These are phyloP conservation scores for Chytridiales sp. DNA, from an alignment of 371 early-diverging fungal species.

Conservation along the genomic window DNA sequence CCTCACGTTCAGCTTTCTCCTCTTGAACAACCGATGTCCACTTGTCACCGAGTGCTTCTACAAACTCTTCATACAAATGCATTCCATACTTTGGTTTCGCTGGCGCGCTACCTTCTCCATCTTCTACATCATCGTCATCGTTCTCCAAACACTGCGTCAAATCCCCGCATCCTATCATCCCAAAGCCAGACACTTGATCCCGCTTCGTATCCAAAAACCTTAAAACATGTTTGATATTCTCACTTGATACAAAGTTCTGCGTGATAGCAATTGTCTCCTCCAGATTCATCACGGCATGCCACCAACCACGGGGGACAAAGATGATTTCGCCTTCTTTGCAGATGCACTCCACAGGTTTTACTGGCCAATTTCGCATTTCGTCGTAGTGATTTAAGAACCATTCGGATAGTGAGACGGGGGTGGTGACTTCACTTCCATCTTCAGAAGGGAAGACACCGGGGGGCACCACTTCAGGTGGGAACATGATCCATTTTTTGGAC, in stretches of 20 bases:
- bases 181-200: constrained; percentile 59
- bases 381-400: constrained; percentile 54
- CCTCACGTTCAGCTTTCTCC: no score
- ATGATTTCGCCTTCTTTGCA: constrained; percentile 65
- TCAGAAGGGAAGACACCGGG: constrained; percentile 67
- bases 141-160: no score
- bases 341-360: constrained; percentile 55
- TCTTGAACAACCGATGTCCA: no score
- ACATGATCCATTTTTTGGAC: constrained; percentile 53
- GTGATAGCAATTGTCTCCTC: constrained; percentile 65
- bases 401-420: constrained; percentile 66
- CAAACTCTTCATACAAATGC: no score
- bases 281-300: constrained; percentile 71
- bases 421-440: constrained; percentile 67
- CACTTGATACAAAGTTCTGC: constrained; percentile 64
- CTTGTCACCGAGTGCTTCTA: no score
- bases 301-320: constrained; percentile 73
- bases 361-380: constrained; percentile 17
- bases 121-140: no score
- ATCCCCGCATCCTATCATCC: no score
- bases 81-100: no score
- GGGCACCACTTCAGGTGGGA: constrained; percentile 63
- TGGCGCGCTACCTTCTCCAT: no score
- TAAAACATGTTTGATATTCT: constrained; percentile 57
- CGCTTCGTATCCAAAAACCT: constrained; percentile 54